Evolutionary conservation across 331 rosid genomes (phyloP).

Genomic region (Malus hybrid): DNA sequence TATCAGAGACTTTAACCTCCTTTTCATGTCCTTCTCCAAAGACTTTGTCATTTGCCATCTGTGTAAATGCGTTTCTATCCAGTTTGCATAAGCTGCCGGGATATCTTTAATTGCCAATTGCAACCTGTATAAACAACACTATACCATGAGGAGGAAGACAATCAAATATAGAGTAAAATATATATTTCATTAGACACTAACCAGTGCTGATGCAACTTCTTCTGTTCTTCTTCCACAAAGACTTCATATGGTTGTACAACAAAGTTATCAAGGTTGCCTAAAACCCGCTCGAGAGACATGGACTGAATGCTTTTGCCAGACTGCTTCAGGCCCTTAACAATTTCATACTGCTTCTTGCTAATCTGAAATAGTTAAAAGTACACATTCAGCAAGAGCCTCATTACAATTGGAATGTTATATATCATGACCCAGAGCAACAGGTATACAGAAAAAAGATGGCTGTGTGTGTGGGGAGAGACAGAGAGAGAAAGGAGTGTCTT

Average conservation of each 20-base stretch:
- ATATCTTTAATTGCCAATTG: slow-evolving; percentile 55
- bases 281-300: slow-evolving; percentile 69
- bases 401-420: background rate
- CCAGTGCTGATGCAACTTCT: slow-evolving; percentile 88
- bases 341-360: slow-evolving; percentile 83
- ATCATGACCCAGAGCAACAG: background rate
- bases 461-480: background rate
- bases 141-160: background rate
- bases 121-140: slow-evolving; percentile 39
- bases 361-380: slow-evolving; percentile 43
- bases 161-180: background rate
- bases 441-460: background rate
- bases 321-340: slow-evolving; percentile 86
- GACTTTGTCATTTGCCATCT: slow-evolving; percentile 34
- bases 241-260: slow-evolving; percentile 78
- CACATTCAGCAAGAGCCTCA: slow-evolving; percentile 6
- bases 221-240: slow-evolving; percentile 79
- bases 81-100: slow-evolving; percentile 51
- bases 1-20: slow-evolving; percentile 17
- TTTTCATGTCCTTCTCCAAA: slow-evolving; percentile 49
- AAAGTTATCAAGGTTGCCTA: slow-evolving; percentile 65
- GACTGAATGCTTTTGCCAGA: slow-evolving; percentile 73
- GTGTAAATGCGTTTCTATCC: slow-evolving; percentile 43
- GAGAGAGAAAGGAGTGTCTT: background rate
- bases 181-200: slow-evolving; percentile 35